phyloP scores from a whole-genome alignment of 371 early-diverging fungal species.

The Lichtheimia corymbifera region DNA sequence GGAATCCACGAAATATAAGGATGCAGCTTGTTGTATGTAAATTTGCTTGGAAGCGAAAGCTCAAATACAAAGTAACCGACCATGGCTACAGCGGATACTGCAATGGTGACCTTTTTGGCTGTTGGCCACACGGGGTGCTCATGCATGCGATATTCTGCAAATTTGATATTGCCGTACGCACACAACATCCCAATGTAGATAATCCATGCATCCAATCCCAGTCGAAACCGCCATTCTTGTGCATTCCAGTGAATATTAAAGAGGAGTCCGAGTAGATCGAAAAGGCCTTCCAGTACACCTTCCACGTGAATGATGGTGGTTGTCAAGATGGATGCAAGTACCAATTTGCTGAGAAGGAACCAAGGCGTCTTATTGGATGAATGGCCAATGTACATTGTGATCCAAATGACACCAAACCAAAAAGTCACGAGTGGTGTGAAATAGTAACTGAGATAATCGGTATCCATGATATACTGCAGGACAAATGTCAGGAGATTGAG shows the following conservation, averaged over 20 bases:
- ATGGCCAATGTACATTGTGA: constrained; percentile 60
- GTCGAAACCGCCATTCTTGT: constrained; percentile 68
- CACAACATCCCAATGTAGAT: constrained; percentile 62
- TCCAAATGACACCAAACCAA: constrained; percentile 71
- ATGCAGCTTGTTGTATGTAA: constrained; percentile 58
- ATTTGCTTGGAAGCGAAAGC: constrained; percentile 42
- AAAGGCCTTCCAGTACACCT: constrained; percentile 41
- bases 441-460: constrained; percentile 72
- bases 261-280: constrained; percentile 34
- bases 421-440: constrained; percentile 74
- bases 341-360: constrained; percentile 56
- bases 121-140: constrained; percentile 43
- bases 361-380: constrained; percentile 41
- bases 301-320: constrained; percentile 41
- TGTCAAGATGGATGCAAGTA: constrained; percentile 35
- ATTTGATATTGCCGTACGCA: constrained; percentile 48
- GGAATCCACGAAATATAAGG: constrained; percentile 67
- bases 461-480: constrained; percentile 67
- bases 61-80: constrained; percentile 53
- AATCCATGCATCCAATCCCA: constrained; percentile 61
- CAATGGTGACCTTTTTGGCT: constrained; percentile 22
- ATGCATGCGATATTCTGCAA: constrained; percentile 40
- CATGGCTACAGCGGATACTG: constrained; percentile 36
- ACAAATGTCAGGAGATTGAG: constrained; percentile 69
- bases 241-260: constrained; percentile 59